Conservation (phyloP, 768 basidiomycete species). For the Asterophora parasitica region DNA sequence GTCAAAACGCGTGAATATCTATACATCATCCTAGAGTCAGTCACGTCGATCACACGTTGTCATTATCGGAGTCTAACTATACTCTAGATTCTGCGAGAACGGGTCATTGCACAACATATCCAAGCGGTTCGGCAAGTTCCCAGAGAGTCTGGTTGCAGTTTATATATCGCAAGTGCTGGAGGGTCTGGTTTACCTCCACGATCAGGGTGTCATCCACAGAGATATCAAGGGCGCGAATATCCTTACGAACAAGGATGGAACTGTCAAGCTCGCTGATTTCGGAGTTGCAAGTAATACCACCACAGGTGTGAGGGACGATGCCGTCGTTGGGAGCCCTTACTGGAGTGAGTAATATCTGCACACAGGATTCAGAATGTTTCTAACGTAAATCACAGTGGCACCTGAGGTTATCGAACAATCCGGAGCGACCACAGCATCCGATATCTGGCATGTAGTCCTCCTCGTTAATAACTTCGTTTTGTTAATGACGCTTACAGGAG, state of each 20-base stretch:
- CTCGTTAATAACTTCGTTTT: background rate
- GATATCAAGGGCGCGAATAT: slow-evolving; percentile 99
- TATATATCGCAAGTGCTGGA: slow-evolving; percentile 96
- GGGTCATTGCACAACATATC: slow-evolving; percentile 93
- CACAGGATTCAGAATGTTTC: background rate
- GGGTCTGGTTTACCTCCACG: slow-evolving; percentile 94
- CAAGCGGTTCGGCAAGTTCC: slow-evolving; percentile 98
- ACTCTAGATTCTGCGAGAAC: slow-evolving; percentile 88
- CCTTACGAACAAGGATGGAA: slow-evolving; percentile 96
- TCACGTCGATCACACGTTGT: slow-evolving; percentile 8
- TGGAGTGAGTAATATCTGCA: slow-evolving; percentile 67
- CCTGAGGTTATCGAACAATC: slow-evolving; percentile 98
- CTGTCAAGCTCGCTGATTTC: slow-evolving; percentile 98
- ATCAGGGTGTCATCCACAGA: slow-evolving; percentile 98
- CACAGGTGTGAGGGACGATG: slow-evolving; percentile 74
- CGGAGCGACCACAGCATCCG: slow-evolving; percentile 94
- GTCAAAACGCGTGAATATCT: slow-evolving; percentile 91
- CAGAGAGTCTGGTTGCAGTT: slow-evolving; percentile 92
- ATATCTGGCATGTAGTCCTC: slow-evolving; percentile 61
- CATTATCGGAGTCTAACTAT: background rate
- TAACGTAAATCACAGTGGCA: slow-evolving; percentile 61
- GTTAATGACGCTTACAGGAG: slow-evolving; percentile 41
- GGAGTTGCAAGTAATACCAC: slow-evolving; percentile 85
- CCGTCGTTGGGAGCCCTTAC: slow-evolving; percentile 96
- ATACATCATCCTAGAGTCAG: slow-evolving; percentile 94